Conservation (phyloP, 768 basidiomycete species). For the Rhodotorula graminis region DNA sequence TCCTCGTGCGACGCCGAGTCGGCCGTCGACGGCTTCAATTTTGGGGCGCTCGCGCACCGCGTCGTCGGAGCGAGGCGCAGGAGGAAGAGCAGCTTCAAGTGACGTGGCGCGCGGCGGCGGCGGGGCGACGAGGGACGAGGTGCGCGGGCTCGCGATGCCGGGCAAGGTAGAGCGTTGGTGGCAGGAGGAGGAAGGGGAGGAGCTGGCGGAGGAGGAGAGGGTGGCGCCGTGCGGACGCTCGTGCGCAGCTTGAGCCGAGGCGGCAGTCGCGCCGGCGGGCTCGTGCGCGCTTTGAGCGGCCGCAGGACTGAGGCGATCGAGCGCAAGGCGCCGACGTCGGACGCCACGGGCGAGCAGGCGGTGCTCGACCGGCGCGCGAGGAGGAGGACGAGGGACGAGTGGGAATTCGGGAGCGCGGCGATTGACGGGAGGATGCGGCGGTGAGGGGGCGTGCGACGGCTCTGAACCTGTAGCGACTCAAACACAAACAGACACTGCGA, state of each 20-base stretch:
- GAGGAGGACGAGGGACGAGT: constrained; percentile 6
- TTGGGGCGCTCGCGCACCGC: no score
- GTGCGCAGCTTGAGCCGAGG: not conserved
- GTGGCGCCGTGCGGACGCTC: not conserved
- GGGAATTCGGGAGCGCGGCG: not conserved
- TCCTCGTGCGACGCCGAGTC: not conserved
- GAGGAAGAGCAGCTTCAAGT: not conserved
- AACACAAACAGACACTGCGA: not conserved
- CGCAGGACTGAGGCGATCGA: no score
- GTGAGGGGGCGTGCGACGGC: not conserved
- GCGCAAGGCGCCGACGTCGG: no score
- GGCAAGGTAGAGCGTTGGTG: no score
- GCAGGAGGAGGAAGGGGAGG: no score
- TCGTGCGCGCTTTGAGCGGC: not conserved
- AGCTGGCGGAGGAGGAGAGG: no score
- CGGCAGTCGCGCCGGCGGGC: not conserved
- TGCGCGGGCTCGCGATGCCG: no score
- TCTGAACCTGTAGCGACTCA: not conserved
- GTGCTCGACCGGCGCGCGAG: not conserved
- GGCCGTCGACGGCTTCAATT: not conserved
- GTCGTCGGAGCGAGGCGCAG: not conserved
- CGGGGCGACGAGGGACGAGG: not conserved
- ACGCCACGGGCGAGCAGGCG: not conserved
- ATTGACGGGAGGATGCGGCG: not conserved
- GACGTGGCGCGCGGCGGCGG: not conserved